These are phyloP conservation scores for Neopestalotiopsis sp. DNA, from an alignment of 2,329 filamentous ascomycete species.

Conservation along the genomic window DNA sequence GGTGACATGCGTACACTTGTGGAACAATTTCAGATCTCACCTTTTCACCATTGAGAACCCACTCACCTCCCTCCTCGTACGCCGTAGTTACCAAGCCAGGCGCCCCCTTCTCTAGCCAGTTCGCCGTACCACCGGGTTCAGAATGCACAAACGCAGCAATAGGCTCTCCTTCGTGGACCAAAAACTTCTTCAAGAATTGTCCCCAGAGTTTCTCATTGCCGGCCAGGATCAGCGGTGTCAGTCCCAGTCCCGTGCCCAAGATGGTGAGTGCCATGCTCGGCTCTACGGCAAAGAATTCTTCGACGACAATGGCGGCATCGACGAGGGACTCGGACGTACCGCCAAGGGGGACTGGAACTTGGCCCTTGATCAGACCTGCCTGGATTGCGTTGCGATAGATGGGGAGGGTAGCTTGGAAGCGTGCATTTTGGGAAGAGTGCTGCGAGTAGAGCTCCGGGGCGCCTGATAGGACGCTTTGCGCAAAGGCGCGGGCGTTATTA, in stretches of 20 bases:
- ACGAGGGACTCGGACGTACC: constrained; percentile 49
- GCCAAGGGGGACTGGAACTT: constrained; percentile 50
- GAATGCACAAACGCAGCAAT: constrained; percentile 57
- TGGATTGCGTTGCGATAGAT: constrained; percentile 49
- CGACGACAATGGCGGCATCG: constrained; percentile 54
- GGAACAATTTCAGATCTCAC: constrained; percentile 26
- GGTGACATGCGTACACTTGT: too few species aligned
- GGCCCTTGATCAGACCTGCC: constrained; percentile 51
- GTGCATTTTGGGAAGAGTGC: constrained; percentile 28
- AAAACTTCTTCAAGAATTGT: constrained; percentile 52
- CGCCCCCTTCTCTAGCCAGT: constrained; percentile 55
- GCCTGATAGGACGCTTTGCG: constrained; percentile 28
- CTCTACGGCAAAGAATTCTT: constrained; percentile 59
- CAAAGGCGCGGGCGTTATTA: constrained; percentile 27
- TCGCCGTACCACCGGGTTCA: constrained; percentile 57
- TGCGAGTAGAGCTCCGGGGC: constrained; percentile 26
- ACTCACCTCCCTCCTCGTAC: constrained; percentile 51
- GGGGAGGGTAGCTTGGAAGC: constrained; percentile 52
- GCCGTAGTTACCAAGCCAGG: constrained; percentile 55
- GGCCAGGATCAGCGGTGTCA: constrained; percentile 54
- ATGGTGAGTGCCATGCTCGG: constrained; percentile 54
- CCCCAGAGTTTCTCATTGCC: constrained; percentile 41
- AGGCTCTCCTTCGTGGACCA: constrained; percentile 47
- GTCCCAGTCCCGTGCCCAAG: constrained; percentile 55
- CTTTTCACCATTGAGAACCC: constrained; percentile 60